These are phyloP conservation scores for Ceratobasidium sp. DNA, from an alignment of 1,284 basidiomycete species.

Conservation along the genomic window DNA sequence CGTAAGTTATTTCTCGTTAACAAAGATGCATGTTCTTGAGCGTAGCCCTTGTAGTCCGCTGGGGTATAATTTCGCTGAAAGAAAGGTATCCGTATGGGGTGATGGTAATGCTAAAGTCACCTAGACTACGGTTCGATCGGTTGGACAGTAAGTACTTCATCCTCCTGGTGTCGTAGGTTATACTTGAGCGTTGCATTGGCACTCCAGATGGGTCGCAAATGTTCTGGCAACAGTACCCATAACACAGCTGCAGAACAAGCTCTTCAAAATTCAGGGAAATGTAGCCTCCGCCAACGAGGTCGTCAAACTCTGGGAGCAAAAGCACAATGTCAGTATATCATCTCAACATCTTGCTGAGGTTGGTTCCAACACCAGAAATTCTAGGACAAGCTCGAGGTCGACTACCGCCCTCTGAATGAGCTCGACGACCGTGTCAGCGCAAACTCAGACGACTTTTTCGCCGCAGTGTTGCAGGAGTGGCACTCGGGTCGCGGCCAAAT, in stretches of 20 bases:
- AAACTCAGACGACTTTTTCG: constrained; percentile 21
- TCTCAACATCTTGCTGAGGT: background rate
- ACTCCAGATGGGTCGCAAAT: constrained; percentile 36
- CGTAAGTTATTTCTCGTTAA: constrained; percentile 7
- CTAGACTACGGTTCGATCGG: constrained; percentile 29
- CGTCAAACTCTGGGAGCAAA: constrained; percentile 36
- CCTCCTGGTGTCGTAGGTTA: background rate
- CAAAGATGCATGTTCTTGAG: background rate
- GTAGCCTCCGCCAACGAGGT: constrained; percentile 13
- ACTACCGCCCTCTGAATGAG: constrained; percentile 24
- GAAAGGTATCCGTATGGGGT: constrained; percentile 33
- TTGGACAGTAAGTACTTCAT: constrained; percentile 26
- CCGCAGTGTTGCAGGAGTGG: constrained; percentile 30
- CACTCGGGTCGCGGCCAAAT: constrained; percentile 24
- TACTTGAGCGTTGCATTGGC: background rate
- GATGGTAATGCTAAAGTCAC: constrained; percentile 26
- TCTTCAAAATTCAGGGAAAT: constrained; percentile 29
- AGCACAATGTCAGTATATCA: constrained; percentile 32
- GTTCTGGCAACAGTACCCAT: constrained; percentile 30
- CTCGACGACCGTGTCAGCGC: constrained; percentile 23
- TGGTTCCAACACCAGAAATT: background rate
- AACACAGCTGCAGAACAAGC: constrained; percentile 33
- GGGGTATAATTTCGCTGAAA: constrained; percentile 32
- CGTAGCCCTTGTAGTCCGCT: background rate
- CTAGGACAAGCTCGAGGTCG: constrained; percentile 28